Percentiles rank a stretch among this genome's conserved stretches.
Evolutionary conservation across 257 asterid species (phyloP).

Genomic region (Pogostemon cablin): DNA sequence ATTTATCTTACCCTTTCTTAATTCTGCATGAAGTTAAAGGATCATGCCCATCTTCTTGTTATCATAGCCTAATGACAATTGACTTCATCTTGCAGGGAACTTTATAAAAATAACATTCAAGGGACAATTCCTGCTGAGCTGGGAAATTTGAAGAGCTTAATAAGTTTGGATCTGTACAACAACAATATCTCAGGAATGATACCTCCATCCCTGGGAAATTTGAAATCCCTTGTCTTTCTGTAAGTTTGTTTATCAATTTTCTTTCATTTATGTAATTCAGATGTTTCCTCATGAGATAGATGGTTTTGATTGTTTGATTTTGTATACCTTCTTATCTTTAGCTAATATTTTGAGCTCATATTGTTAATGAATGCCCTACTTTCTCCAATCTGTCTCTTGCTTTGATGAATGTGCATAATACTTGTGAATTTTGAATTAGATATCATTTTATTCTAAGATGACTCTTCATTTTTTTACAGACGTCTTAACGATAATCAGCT

Average conservation of each 20-base stretch:
- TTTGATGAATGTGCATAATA: constrained; percentile 11
- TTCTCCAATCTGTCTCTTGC: constrained; percentile 14
- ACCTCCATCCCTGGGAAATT: constrained; percentile 75
- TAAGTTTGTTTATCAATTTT: constrained; percentile 45
- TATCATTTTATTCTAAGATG: constrained; percentile 24
- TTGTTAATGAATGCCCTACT: constrained; percentile 21
- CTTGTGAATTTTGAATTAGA: neutral
- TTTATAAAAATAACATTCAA: constrained; percentile 82
- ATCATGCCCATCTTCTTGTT: neutral
- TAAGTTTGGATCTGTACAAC: constrained; percentile 94
- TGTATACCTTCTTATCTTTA: constrained; percentile 19
- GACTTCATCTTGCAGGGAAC: constrained; percentile 63
- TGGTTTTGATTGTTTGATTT: constrained; percentile 18
- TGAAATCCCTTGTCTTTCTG: constrained; percentile 87
- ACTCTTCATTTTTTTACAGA: constrained; percentile 44
- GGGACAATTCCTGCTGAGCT: constrained; percentile 86
- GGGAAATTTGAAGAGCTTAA: constrained; percentile 80
- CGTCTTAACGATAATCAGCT: constrained; percentile 75
- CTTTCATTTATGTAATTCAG: constrained; percentile 22
- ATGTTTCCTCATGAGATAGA: constrained; percentile 20
- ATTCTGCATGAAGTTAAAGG: constrained; percentile 15
- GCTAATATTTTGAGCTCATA: neutral
- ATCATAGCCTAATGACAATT: constrained; percentile 14
- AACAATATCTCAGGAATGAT: constrained; percentile 76
- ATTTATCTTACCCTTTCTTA: neutral